phyloP scores from a whole-genome alignment of 2,329 filamentous ascomycete genomes.

The Fulvia fulva region DNA sequence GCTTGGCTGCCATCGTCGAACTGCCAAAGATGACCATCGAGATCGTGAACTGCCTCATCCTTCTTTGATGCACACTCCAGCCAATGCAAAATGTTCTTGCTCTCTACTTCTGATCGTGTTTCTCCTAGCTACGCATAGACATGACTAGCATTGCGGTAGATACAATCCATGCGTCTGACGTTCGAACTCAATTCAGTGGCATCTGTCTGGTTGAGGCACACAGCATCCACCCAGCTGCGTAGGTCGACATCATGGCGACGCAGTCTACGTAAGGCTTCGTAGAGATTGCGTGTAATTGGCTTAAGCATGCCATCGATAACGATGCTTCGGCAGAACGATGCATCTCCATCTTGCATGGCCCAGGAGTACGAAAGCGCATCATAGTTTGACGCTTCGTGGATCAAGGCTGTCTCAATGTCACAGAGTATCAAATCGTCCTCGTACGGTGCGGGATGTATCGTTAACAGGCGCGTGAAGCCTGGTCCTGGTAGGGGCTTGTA shows the following conservation, averaged over 20 bases:
- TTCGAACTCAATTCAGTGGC: constrained; percentile 15
- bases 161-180: constrained; percentile 17
- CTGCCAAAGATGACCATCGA: too few species aligned
- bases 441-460: neutral
- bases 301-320: neutral
- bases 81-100: neutral
- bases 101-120: neutral
- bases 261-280: neutral
- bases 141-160: constrained; percentile 16
- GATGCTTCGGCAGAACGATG: neutral
- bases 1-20: too few species aligned
- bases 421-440: neutral
- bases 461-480: neutral
- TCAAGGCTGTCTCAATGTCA: neutral
- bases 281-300: neutral
- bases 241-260: neutral
- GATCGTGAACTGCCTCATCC: too few species aligned
- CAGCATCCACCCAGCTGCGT: constrained; percentile 1
- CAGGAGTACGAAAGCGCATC: neutral
- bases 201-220: constrained; percentile 23
- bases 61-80: too few species aligned
- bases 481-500: neutral
- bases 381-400: neutral
- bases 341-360: neutral
- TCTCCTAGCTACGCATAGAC: neutral